phyloP scores from a whole-genome alignment of 371 early-diverging fungal genomes.

The Mucor piriformis region DNA sequence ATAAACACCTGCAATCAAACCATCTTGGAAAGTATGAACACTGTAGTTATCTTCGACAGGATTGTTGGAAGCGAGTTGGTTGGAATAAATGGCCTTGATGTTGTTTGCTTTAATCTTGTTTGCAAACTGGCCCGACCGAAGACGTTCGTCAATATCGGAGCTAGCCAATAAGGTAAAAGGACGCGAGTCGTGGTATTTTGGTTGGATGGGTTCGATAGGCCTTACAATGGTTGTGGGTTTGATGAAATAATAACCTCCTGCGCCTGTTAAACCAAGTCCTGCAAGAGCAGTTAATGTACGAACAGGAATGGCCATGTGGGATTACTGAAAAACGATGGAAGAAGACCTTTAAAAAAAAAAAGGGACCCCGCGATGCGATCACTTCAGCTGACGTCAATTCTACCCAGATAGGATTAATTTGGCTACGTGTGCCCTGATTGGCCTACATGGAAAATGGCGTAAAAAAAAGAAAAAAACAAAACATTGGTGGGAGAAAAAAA shows the following conservation, averaged over 20 bases:
- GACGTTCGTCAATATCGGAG: slow-evolving; percentile 33
- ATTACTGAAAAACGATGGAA: neutral
- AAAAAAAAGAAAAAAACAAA: neutral
- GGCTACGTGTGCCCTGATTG: too few relatives aligned
- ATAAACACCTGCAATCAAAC: slow-evolving; percentile 51
- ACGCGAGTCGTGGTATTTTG: slow-evolving; percentile 30
- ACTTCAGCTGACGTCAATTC: neutral
- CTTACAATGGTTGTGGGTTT: neutral
- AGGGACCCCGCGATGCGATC: neutral
- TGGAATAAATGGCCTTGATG: slow-evolving; percentile 42
- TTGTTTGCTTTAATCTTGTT: slow-evolving; percentile 17
- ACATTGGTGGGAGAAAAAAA: too few relatives aligned
- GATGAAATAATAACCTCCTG: slow-evolving; percentile 30
- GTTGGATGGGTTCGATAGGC: neutral
- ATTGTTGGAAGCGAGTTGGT: slow-evolving; percentile 44
- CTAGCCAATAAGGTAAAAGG: slow-evolving; percentile 36
- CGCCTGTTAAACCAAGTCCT: slow-evolving; percentile 30
- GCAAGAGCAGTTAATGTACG: slow-evolving; percentile 31
- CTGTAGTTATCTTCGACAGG: slow-evolving; percentile 55
- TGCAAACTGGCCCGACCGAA: slow-evolving; percentile 37
- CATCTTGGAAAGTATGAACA: slow-evolving; percentile 29
- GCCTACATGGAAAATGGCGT: neutral
- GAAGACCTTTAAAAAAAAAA: neutral
- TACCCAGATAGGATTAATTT: too few relatives aligned
- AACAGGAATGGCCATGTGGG: slow-evolving; percentile 24